A percentile compares a stretch with the other conserved stretches of the same genome.
These are phyloP conservation scores for Hygrophoropsis aurantiaca DNA, from an alignment of 768 basidiomycete species.

Conservation along the genomic window DNA sequence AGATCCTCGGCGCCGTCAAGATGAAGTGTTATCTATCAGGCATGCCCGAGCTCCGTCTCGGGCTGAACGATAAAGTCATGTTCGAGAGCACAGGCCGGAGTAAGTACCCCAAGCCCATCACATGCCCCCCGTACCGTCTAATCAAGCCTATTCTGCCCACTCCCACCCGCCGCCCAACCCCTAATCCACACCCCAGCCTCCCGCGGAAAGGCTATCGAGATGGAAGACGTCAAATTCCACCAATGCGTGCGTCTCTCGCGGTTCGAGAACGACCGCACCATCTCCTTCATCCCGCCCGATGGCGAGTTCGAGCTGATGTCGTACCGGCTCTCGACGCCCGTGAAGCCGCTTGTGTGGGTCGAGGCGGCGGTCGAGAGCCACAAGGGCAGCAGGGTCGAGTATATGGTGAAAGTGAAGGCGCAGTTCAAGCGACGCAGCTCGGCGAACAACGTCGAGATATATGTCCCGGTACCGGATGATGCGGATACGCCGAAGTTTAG, in stretches of 20 bases:
- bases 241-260: conserved; percentile 97
- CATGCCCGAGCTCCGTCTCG: conserved; percentile 97
- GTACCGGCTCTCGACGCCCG: conserved; percentile 93
- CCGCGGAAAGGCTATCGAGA: conserved; percentile 96
- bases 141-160: not conserved
- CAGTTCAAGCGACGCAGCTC: conserved; percentile 97
- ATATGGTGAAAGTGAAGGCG: conserved; percentile 93
- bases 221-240: conserved; percentile 99
- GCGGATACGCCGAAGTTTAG: conserved; percentile 97
- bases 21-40: conserved; percentile 99
- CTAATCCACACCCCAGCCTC: conserved; percentile 51
- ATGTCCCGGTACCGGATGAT: conserved; percentile 98
- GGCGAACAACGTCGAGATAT: conserved; percentile 98
- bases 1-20: conserved; percentile 98
- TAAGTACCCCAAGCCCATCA: conserved; percentile 42
- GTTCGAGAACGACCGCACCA: conserved; percentile 98
- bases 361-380: conserved; percentile 96
- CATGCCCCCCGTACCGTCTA: not conserved
- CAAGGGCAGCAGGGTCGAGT: conserved; percentile 89
- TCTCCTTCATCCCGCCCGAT: conserved; percentile 98
- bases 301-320: conserved; percentile 99
- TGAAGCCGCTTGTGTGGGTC: conserved; percentile 97
- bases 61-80: conserved; percentile 99
- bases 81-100: conserved; percentile 96
- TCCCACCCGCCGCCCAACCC: not conserved